phyloP scores from a whole-genome alignment of 2,329 filamentous ascomycete species.

The Aspergillus oerlinghausenensis region DNA sequence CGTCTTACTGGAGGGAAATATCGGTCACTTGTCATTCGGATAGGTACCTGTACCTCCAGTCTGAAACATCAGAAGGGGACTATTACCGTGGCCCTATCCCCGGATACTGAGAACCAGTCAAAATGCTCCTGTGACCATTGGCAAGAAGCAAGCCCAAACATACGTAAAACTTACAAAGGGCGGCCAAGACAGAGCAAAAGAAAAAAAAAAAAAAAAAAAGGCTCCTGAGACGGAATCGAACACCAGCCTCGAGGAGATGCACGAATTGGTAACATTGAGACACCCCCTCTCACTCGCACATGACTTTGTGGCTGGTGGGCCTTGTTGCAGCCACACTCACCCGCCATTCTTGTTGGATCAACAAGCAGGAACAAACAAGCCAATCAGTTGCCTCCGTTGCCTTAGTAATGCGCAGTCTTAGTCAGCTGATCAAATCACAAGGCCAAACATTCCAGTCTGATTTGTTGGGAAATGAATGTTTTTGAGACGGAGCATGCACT shows the following conservation, averaged over 20 bases:
- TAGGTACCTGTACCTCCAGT: background rate
- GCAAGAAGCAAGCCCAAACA: background rate
- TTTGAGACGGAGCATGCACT: slow-evolving; percentile 1
- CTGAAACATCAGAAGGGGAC: background rate
- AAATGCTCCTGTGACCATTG: background rate
- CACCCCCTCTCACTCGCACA: too few species aligned
- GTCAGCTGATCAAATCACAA: background rate
- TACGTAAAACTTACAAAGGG: background rate
- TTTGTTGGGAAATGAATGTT: background rate
- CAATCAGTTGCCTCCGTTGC: background rate
- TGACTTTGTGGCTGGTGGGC: too few species aligned
- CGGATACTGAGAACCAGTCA: background rate
- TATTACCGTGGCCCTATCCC: background rate
- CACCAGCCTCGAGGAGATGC: too few species aligned
- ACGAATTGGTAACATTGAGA: too few species aligned
- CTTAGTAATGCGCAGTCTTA: background rate
- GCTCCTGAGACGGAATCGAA: too few species aligned
- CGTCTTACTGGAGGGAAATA: background rate
- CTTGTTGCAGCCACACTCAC: too few species aligned
- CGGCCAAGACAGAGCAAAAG: background rate
- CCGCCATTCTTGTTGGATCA: background rate
- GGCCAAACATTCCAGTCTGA: background rate
- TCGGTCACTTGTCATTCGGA: background rate
- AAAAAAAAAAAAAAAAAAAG: too few species aligned
- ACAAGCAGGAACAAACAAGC: background rate